phyloP scores from a whole-genome alignment of 2,329 filamentous ascomycete genomes.

The Helminthosporium solani region DNA sequence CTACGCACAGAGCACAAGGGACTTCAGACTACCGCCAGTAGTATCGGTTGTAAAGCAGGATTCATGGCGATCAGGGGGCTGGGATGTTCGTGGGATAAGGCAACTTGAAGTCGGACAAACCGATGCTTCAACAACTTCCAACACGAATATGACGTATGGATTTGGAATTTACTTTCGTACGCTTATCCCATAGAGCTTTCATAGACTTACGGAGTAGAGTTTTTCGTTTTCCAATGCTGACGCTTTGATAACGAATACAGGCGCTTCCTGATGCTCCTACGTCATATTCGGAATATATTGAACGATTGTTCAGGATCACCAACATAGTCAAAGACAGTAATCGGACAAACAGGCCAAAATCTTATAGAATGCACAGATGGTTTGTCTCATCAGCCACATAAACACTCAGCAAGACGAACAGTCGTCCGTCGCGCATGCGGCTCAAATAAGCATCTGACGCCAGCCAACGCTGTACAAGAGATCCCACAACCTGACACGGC shows the following conservation, averaged over 20 bases:
- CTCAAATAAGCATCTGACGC: conserved; percentile 43
- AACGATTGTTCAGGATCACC: too few species aligned
- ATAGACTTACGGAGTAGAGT: too few species aligned
- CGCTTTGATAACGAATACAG: conserved; percentile 18
- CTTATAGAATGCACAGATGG: neutral
- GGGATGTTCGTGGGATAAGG: conserved; percentile 8
- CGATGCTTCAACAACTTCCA: too few species aligned
- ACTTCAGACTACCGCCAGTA: conserved; percentile 14
- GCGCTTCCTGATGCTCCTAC: conserved; percentile 1
- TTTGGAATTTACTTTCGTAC: too few species aligned
- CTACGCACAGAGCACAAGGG: conserved; percentile 13
- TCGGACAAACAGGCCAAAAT: neutral
- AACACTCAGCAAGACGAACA: conserved; percentile 1
- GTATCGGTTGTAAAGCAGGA: conserved; percentile 7
- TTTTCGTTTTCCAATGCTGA: too few species aligned
- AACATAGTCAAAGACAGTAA: conserved; percentile 1
- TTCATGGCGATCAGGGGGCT: conserved; percentile 13
- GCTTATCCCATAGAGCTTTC: too few species aligned
- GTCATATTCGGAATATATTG: too few species aligned
- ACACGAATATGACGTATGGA: too few species aligned
- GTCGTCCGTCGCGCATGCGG: conserved; percentile 28
- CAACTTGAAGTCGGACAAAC: conserved; percentile 8
- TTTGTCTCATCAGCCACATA: conserved; percentile 2
- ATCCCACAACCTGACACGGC: conserved; percentile 1
- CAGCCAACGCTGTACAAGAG: conserved; percentile 22